Base-by-base conservation (phyloP, 768 basidiomycete genomes). In the Russula sp. region DNA sequence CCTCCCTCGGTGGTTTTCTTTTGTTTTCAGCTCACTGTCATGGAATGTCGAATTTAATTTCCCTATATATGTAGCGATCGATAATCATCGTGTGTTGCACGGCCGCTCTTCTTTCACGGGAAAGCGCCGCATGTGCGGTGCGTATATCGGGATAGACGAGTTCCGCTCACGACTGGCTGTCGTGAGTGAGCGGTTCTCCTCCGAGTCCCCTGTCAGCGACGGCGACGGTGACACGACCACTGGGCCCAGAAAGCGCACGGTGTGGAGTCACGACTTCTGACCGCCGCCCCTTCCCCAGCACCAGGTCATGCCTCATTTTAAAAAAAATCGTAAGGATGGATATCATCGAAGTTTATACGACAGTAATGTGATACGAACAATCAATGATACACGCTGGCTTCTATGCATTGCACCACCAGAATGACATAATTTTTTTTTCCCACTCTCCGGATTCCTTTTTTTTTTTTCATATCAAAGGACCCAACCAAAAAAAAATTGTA, bases 11-110 rank as follows among this genome's bases (percentile, higher is more conserved):
- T 30, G 28, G 5, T 30, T 57, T 49, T 46, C 48, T 34, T 28
- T 60, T 13, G 40, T n/a, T 7, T 7, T 57, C 54, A 2, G 57
- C 4, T 54, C 44, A 30, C 2, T 34, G 13, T 24, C 52, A 3
- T 5, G 28, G 18, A n/a, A 16, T 52, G 34, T 44, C 32, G 44
- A 44, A 40, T 18, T 16, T 14, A 11, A 22, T n/a, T 5, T 5
- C 28, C 5, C 28, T 5, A 2, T 26, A 22, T n/a, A 4, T 42
- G 38, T 70, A 92, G 92, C 94, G 24, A 80, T 96, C 56, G 89
- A 98, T 74, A 98, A 98, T 72, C 90, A 96, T 75, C 84, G 96
- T 24, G 92, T 98, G 14, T 78, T 98, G 55, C 96, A 98, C 69
- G 96, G 96, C 14, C 87, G 96, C n/a, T 92, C 94, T 0, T 83